A percentile compares a stretch with the other conserved stretches of the same genome.
Evolutionary conservation across 208 protist genomes (phyloP).

Genomic region (Acanthamoeba triangularis): DNA sequence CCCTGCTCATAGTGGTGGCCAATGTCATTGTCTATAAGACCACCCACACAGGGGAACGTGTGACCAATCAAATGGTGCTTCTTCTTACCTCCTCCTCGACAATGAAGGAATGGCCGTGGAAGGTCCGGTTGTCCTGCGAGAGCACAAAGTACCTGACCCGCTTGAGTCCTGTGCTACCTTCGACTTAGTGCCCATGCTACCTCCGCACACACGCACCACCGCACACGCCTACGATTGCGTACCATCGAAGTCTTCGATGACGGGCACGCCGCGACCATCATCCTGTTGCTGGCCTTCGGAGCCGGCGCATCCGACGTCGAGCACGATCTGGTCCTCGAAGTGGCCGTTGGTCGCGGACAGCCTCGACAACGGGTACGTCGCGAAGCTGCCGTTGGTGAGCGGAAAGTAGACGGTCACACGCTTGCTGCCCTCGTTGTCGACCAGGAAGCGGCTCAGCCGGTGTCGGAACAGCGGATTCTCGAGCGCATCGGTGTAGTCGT

Average conservation of each 20-base stretch:
- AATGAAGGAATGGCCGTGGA: background rate
- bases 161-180: background rate
- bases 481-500: conserved; percentile 21
- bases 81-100: background rate
- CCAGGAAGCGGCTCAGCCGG: conserved; percentile 17
- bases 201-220: background rate
- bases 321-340: conserved; percentile 34
- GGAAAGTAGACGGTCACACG: conserved; percentile 22
- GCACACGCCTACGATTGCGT: no score
- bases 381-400: conserved; percentile 24
- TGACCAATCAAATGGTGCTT: no score
- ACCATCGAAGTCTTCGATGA: background rate
- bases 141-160: background rate
- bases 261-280: background rate
- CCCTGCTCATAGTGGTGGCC: background rate
- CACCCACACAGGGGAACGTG: no score
- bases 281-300: background rate
- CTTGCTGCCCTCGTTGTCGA: conserved; percentile 64
- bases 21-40: no score
- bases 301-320: background rate
- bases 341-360: conserved; percentile 49
- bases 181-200: no score
- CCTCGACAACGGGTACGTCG: background rate
- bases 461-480: conserved; percentile 36
- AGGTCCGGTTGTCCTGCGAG: conserved; percentile 13